These are phyloP conservation scores for Raddia distichophylla DNA, from an alignment of 176 grass and related monocot genomes.

Conservation along the genomic window DNA sequence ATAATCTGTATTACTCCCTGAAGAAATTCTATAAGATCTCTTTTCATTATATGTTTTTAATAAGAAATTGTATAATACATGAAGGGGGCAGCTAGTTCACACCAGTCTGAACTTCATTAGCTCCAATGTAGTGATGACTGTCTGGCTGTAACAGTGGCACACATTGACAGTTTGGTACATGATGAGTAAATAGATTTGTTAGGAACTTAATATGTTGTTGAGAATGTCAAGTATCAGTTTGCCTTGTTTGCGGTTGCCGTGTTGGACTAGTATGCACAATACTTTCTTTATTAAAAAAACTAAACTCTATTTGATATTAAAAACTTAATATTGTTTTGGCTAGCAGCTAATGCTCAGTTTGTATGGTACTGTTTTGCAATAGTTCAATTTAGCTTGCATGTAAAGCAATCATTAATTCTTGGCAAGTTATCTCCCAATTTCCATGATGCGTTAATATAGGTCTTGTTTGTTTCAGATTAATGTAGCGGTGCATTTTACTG, in stretches of 20 bases:
- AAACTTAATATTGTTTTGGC: constrained; percentile 24
- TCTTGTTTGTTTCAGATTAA: no score
- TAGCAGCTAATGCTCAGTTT: constrained; percentile 1
- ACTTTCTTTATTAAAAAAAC: constrained; percentile 28
- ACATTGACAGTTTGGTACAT: constrained; percentile 15
- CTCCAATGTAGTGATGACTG: constrained; percentile 1
- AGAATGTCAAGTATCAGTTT: background rate
- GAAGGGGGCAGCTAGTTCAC: background rate
- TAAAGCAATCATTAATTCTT: constrained; percentile 21
- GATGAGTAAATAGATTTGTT: constrained; percentile 13
- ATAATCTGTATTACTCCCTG: background rate
- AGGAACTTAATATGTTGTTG: background rate
- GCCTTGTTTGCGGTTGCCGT: background rate
- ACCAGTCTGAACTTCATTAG: constrained; percentile 7
- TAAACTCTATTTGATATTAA: constrained; percentile 25
- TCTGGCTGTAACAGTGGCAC: background rate
- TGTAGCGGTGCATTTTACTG: no score
- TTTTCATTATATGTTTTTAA: constrained; percentile 21
- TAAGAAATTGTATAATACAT: constrained; percentile 9
- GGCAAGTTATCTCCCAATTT: constrained; percentile 21
- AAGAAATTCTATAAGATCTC: background rate
- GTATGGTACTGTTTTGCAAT: constrained; percentile 7
- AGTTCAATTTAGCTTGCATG: constrained; percentile 16
- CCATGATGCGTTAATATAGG: background rate
- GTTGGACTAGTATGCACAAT: background rate